phyloP scores from a whole-genome alignment of 108 stramenopile species.

The Poteriospumella lacustris region DNA sequence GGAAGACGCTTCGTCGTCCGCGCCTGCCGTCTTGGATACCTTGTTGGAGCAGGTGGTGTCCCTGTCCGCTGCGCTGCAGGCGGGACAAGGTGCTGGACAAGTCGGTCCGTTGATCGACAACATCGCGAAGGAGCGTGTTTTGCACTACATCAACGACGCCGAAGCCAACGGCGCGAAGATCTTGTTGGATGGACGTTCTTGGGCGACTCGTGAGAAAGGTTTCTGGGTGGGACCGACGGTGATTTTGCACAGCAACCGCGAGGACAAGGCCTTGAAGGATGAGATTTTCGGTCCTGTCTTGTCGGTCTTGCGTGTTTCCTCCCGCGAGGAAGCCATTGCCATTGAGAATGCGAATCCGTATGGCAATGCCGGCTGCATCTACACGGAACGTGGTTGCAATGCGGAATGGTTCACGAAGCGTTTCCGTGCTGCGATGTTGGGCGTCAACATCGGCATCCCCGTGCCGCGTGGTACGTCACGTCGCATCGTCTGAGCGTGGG shows the following conservation, averaged over 20 bases:
- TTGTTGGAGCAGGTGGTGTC: no score
- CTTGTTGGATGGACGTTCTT: slow-evolving; percentile 79
- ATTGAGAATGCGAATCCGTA: slow-evolving; percentile 88
- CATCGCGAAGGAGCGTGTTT: slow-evolving; percentile 55
- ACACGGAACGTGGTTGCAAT: no score
- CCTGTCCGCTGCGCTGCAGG: slow-evolving; percentile 52
- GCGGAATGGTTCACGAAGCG: slow-evolving; percentile 62
- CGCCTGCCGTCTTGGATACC: no score
- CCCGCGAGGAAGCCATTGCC: slow-evolving; percentile 83
- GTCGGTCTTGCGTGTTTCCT: slow-evolving; percentile 56
- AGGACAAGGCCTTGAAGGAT: slow-evolving; percentile 69
- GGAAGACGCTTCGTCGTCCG: neutral
- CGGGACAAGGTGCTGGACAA: slow-evolving; percentile 12
- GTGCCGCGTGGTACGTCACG: slow-evolving; percentile 65
- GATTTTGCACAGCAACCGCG: slow-evolving; percentile 61
- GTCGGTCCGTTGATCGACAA: slow-evolving; percentile 11
- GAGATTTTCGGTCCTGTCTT: slow-evolving; percentile 92
- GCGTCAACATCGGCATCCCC: slow-evolving; percentile 77
- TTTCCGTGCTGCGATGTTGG: slow-evolving; percentile 75
- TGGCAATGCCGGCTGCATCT: slow-evolving; percentile 90
- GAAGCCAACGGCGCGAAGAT: slow-evolving; percentile 68
- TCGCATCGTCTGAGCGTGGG: no score
- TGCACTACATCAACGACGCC: slow-evolving; percentile 70
- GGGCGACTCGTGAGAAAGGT: no score
- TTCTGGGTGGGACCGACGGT: slow-evolving; percentile 87